Evolutionary conservation across 2,329 filamentous ascomycete genomes (phyloP), one percentile per base, ranked within the genome.

Genomic region (Botrytis hyacinthi): DNA sequence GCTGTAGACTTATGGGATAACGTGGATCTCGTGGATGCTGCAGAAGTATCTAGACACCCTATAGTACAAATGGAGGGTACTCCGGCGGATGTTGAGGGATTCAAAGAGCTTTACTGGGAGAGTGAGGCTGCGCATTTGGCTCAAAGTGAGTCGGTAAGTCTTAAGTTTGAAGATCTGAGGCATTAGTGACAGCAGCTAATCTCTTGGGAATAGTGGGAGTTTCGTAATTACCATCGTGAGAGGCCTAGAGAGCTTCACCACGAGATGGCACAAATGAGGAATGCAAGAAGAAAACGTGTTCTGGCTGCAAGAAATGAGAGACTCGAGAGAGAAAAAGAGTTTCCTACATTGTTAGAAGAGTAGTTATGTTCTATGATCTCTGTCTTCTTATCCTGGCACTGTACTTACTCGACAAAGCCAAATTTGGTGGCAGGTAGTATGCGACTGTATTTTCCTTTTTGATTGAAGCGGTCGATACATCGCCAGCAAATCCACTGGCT

Each of bases 1-100:
- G 62, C 59, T 3, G 29, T 37, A 20, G 74, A 75, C 35, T 67
- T 77, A 20, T 77, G 75, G 73, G 74, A 77, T 46, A 72, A 72
- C 26, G 67, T 67, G 20, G 59, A 70, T 18, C 46, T 68, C 26
- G 44, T 66, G 40, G 70, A 44, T 26, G 22, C 29, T 6, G 46
- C 22, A 18, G 42, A 72, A 46, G 20, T 8, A 6, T 6, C 35
- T 46, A 8, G 1, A 32, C 70, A 66, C 18, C 57, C 70, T 40
- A 40, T 66, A n/a, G 46, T 66, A 18, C 42, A 40, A 32, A 35
- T 61, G 37, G 68, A 61, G 32, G 57, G 40, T 62, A 62, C 68
- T 20, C 67, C 37, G 8, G 57, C 5, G 5, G 54, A 70, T 46
- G 3, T 4, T 20, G 54, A 62, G 18, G 68, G 57, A 10, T 66